Percentiles rank a stretch among this genome's conserved stretches.
Conservation (phyloP, 805 yeast species). For the Metschnikowia chrysomelidarum region DNA sequence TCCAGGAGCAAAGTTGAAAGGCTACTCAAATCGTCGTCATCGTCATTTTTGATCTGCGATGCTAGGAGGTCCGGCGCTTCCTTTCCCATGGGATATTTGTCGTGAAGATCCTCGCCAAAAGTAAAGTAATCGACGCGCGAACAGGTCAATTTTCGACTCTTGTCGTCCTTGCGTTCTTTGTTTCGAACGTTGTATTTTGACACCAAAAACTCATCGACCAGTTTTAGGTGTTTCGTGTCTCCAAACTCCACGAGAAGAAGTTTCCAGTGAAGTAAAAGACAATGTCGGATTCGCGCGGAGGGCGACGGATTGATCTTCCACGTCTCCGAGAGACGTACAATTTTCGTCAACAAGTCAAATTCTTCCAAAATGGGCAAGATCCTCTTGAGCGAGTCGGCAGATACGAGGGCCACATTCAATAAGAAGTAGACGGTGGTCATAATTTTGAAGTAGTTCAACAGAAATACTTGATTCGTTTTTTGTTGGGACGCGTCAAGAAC, state of each 20-base stretch:
- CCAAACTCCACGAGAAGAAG: slow-evolving; percentile 64
- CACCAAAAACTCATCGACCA: slow-evolving; percentile 47
- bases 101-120: slow-evolving; percentile 68
- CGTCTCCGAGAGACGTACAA: slow-evolving; percentile 54
- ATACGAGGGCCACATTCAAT: slow-evolving; percentile 24
- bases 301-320: slow-evolving; percentile 59
- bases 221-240: slow-evolving; percentile 34
- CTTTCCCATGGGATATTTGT: slow-evolving; percentile 68
- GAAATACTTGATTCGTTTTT: slow-evolving; percentile 1
- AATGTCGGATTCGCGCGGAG: slow-evolving; percentile 51
- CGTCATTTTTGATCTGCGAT: neutral
- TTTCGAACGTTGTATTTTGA: slow-evolving; percentile 37
- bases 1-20: slow-evolving; percentile 31
- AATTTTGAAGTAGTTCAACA: slow-evolving; percentile 24
- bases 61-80: neutral
- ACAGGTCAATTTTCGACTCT: slow-evolving; percentile 42
- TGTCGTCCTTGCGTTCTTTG: slow-evolving; percentile 21
- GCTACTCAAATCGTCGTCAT: slow-evolving; percentile 4
- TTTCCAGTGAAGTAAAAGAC: slow-evolving; percentile 54
- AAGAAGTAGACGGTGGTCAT: slow-evolving; percentile 37
- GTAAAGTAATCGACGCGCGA: slow-evolving; percentile 85
- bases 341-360: slow-evolving; percentile 39
- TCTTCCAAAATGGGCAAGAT: slow-evolving; percentile 21
- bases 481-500: neutral
- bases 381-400: neutral